Base-by-base conservation (phyloP, 2,329 filamentous ascomycete genomes). In the Cryphonectria naterciae region DNA sequence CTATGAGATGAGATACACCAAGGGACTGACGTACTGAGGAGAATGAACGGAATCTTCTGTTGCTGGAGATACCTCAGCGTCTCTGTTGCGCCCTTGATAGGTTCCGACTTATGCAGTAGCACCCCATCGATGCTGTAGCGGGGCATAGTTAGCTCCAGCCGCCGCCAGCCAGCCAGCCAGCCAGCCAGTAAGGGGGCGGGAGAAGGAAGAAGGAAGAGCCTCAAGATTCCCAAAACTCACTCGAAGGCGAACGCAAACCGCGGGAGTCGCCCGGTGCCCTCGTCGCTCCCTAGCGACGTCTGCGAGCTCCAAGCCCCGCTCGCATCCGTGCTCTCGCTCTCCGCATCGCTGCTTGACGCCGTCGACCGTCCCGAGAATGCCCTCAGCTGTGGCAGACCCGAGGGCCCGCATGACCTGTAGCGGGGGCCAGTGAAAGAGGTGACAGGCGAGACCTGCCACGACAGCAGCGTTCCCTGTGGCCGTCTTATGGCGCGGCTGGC, bases 31-130 rank as follows among this genome's bases (percentile, higher is more conserved):
- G 43, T 65, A 65, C 63, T 99, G 73, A 99, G 86, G 46, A 99
- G 89, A 77, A 99, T 95, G 82, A 97, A 98, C 17, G 95, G 95
- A 62, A 98, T 93, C 63, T 88, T 85, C 77, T 94, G 87, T 63
- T 86, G 82, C 75, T 94, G 89, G 28, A 98, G 89, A 77, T 90
- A 91, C 41, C 85, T 83, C 28, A 99, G 87, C 19, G 94, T 88
- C 77, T 93, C 86, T 1, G 89, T 85, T 1, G 96, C 95, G 43
- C 93, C 92, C 1, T 93, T 92, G 63, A 98, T 90, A 3, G 93
- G 90, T 73, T 91, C 88, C 4, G 92, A 89, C 72, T 92, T 92
- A 77, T 95, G 93, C 43, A 98, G 87, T 28, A 99, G 88, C n/a
- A 99, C 96, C 69, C 96, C 96, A 80, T 99, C 96, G 78, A 99